Percentiles rank a stretch among this genome's conserved stretches.
Evolutionary conservation across 2,329 filamentous ascomycete genomes (phyloP).

Genomic region (Diaporthe helianthi): DNA sequence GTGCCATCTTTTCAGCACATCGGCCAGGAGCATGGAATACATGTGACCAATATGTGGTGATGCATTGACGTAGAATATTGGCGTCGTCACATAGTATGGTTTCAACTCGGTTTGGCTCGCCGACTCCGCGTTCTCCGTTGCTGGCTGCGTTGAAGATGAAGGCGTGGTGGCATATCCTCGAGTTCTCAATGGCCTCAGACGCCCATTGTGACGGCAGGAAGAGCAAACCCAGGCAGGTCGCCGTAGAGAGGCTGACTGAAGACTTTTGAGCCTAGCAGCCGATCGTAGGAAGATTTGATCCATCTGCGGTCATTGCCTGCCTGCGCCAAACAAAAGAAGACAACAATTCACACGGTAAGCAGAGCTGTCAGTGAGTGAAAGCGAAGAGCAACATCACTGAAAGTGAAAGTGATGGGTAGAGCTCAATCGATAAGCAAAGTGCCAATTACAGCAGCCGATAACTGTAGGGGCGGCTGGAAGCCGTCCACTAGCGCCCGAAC

Average conservation of each 20-base stretch:
- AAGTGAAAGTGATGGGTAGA: neutral
- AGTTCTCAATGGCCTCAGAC: constrained; percentile 7
- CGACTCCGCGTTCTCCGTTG: neutral
- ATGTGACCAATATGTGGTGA: constrained; percentile 95
- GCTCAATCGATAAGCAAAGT: constrained; percentile 32
- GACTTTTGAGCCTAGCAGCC: constrained; percentile 28
- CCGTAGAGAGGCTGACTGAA: constrained; percentile 18
- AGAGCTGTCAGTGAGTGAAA: neutral
- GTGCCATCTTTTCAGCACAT: constrained; percentile 93
- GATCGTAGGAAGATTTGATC: constrained; percentile 29
- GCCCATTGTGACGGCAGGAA: constrained; percentile 30
- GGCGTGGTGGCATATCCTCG: constrained; percentile 16
- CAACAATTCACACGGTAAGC: neutral
- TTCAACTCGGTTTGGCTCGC: constrained; percentile 54
- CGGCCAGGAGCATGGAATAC: constrained; percentile 89
- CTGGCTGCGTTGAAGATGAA: neutral
- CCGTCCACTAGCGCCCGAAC: neutral
- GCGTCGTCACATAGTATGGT: constrained; percentile 93
- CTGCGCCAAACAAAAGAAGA: neutral
- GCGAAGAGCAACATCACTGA: neutral
- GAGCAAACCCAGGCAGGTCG: constrained; percentile 27
- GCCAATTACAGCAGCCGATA: constrained; percentile 6
- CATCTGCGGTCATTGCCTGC: constrained; percentile 26
- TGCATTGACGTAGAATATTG: constrained; percentile 99
- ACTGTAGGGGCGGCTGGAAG: constrained; percentile 1